phyloP scores from a whole-genome alignment of 441 rosid genomes.

The Aleurites moluccanus region DNA sequence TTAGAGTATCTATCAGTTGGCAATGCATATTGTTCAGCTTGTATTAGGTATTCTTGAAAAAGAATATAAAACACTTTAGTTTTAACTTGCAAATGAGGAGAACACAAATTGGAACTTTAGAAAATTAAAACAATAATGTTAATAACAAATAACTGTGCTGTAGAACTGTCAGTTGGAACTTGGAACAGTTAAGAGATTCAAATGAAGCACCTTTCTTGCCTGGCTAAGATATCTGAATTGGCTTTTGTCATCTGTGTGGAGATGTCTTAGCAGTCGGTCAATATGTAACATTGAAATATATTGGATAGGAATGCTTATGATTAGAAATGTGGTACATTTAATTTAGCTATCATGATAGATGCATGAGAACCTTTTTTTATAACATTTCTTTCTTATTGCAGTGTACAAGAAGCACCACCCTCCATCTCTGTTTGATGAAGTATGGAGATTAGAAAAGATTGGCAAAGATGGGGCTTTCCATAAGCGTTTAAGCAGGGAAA shows the following conservation, averaged over 20 bases:
- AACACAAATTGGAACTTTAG: not conserved
- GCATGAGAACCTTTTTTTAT: not conserved
- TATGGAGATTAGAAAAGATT: slow-evolving; percentile 97
- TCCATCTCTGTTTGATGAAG: slow-evolving; percentile 77
- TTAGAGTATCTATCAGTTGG: not conserved
- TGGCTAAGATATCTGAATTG: not conserved
- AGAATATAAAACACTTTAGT: not conserved
- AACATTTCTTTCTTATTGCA: slow-evolving; percentile 37
- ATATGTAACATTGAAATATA: not conserved
- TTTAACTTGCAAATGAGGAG: not conserved
- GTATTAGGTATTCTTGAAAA: not conserved
- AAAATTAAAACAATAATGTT: not conserved
- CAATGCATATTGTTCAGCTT: not conserved
- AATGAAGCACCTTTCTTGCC: not conserved
- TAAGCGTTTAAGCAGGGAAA: slow-evolving; percentile 63
- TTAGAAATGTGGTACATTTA: not conserved
- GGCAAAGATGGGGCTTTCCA: slow-evolving; percentile 99
- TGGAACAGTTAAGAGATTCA: not conserved
- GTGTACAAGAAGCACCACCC: slow-evolving; percentile 97
- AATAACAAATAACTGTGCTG: not conserved
- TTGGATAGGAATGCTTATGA: not conserved
- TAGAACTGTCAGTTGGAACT: not conserved
- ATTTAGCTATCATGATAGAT: not conserved
- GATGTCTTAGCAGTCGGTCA: not conserved
- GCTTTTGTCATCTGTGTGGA: not conserved